Percentiles rank a stretch among this genome's conserved stretches.
Evolutionary conservation across 1,284 basidiomycete species (phyloP).

Genomic region (Coniferiporia sulphurascens): DNA sequence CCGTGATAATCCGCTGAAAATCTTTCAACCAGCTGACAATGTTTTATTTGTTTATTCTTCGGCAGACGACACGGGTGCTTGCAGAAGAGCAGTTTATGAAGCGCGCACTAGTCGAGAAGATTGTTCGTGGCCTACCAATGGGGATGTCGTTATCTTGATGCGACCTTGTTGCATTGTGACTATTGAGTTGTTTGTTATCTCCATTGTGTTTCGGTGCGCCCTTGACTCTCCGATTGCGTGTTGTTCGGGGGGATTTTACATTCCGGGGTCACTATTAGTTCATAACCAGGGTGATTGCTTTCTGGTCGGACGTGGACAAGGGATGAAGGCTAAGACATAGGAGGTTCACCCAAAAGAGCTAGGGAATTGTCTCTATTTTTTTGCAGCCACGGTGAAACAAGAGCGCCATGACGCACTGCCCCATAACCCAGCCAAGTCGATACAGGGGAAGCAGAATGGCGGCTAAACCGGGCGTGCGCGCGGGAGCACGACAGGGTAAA

Average conservation of each 20-base stretch:
- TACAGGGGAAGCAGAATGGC: neutral
- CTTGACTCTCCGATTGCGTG: no score
- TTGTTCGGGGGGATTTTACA: no score
- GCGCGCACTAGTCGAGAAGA: constrained; percentile 86
- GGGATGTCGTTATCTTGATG: constrained; percentile 24
- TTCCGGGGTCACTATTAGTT: no score
- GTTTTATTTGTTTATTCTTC: constrained; percentile 15
- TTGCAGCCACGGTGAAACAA: neutral
- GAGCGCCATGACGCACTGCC: neutral
- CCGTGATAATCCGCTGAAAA: no score
- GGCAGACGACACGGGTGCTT: constrained; percentile 77
- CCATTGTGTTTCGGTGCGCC: no score
- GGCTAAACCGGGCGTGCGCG: neutral
- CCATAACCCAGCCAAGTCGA: neutral
- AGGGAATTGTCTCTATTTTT: neutral
- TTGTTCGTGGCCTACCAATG: constrained; percentile 64
- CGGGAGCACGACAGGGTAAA: no score
- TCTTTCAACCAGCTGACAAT: neutral
- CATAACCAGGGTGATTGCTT: no score
- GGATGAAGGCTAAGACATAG: no score
- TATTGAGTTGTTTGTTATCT: no score
- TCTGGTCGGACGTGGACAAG: no score
- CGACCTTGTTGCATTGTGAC: neutral
- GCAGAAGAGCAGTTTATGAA: constrained; percentile 96
- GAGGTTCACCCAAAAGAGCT: no score